Evolutionary conservation across 2,329 filamentous ascomycete genomes (phyloP), one percentile per base, ranked within the genome.

Genomic region (Leptodontidium sp.): DNA sequence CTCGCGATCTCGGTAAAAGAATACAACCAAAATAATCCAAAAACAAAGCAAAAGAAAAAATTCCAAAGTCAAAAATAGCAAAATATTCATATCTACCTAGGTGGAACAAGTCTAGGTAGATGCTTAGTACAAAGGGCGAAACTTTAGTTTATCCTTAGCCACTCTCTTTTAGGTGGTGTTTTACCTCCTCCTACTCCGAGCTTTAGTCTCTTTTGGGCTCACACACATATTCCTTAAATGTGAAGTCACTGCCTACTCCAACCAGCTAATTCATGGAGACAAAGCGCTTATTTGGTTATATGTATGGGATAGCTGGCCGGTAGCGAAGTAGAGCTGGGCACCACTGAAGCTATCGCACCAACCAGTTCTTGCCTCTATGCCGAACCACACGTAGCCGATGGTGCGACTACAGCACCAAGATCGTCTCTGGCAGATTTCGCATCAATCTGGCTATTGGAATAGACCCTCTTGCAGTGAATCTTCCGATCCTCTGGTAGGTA

Each of bases 51-150:
- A 26, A 52, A 9, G 6, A 29, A 4, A 17, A 3, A 53, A 53
- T 3, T 53, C 32, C 24, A 29, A 3, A 53, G 24, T 29, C 6
- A 24, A 11, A 58, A 24, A 58, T 24, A 3, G 5, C 52, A 21
- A 57, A 57, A 38, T 29, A 17, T 57, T 58, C 53, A 58, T 7
- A 58, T 58, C 8, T 14, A 40, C 35, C 14, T 21, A n/a, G 3
- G 32, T 2, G 6, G 17, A 40, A 38, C 53, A 24, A 8, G 8
- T 14, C 17, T 9, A 40, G n/a, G 17, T 40, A 43, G 32, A 40
- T 40, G 32, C 53, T 58, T 58, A 40, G 53, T 40, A 58, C 32
- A 58, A 57, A 58, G 53, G 32, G 50, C 50, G 50, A 53, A 53
- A 24, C 24, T 53, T 53, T 29, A 14, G 21, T 53, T 53, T 29